Conservation (phyloP, 495 filamentous ascomycete species). For the Talaromyces adpressus region DNA sequence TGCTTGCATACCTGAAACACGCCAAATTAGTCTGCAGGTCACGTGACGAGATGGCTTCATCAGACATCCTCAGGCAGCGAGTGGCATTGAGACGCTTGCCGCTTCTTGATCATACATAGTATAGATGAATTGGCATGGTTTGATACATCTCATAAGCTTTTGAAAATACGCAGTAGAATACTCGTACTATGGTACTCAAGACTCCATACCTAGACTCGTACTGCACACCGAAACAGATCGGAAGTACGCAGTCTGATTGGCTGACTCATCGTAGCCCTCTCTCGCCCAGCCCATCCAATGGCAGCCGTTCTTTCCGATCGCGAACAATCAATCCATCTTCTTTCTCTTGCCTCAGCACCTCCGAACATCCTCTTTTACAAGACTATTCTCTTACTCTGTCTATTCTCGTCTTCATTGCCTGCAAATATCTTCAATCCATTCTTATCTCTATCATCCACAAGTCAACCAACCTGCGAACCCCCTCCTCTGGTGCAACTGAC, state of each 20-base stretch:
- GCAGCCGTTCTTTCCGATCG: not conserved
- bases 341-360: not conserved
- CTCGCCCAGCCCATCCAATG: not conserved
- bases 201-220: not conserved
- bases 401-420: not conserved
- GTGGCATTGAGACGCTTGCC: not conserved
- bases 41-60: not conserved
- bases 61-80: not conserved
- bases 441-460: not conserved
- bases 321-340: not conserved
- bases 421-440: not conserved
- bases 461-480: not conserved
- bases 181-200: too few species aligned
- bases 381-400: not conserved
- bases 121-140: too few species aligned
- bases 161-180: not conserved
- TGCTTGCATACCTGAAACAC: constrained; percentile 5
- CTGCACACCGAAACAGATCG: not conserved
- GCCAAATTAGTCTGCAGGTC: not conserved
- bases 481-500: constrained; percentile 2
- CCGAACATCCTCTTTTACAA: not conserved
- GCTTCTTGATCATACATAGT: too few species aligned
- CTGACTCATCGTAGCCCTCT: not conserved
- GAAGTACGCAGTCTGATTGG: not conserved
- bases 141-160: too few species aligned